Evolutionary conservation across 768 basidiomycete genomes (phyloP).

Genomic region (Polyporus arcularius): DNA sequence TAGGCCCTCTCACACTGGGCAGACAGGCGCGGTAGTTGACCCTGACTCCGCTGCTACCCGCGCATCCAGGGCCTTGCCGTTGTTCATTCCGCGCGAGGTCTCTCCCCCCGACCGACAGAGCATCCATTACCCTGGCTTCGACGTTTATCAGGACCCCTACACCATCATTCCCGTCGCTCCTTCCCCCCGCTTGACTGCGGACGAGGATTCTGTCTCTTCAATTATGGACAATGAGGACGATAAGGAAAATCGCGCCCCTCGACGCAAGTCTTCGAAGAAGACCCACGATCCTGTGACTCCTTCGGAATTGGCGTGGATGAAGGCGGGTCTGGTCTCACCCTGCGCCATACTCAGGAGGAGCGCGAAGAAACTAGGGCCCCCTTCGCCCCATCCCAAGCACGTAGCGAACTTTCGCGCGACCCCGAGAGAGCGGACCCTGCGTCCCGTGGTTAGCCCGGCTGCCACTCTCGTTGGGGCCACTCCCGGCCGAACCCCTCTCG

Average conservation of each 20-base stretch:
- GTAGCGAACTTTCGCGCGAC: constrained; percentile 15
- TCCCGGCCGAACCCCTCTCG: constrained; percentile 12
- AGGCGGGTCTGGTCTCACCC: constrained; percentile 16
- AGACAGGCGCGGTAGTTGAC: background rate
- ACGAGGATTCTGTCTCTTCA: constrained; percentile 16
- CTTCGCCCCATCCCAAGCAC: constrained; percentile 16
- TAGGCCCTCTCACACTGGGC: background rate
- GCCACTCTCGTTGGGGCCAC: background rate
- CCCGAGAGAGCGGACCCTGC: background rate
- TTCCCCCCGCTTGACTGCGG: background rate
- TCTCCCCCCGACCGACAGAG: constrained; percentile 54
- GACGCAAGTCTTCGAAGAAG: constrained; percentile 46
- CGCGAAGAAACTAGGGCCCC: background rate
- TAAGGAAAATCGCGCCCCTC: constrained; percentile 63
- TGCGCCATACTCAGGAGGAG: background rate
- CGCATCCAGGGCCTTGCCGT: background rate
- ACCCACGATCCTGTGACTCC: constrained; percentile 8
- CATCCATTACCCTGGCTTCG: constrained; percentile 69
- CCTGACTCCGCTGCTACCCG: background rate
- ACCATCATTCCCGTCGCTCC: constrained; percentile 11
- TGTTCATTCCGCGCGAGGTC: constrained; percentile 33
- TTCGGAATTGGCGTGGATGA: constrained; percentile 17
- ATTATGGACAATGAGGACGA: constrained; percentile 36
- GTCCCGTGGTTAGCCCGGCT: background rate
- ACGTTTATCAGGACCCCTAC: constrained; percentile 50